Base-by-base conservation (phyloP, 257 asterid genomes). In the Solanum verrucosum region DNA sequence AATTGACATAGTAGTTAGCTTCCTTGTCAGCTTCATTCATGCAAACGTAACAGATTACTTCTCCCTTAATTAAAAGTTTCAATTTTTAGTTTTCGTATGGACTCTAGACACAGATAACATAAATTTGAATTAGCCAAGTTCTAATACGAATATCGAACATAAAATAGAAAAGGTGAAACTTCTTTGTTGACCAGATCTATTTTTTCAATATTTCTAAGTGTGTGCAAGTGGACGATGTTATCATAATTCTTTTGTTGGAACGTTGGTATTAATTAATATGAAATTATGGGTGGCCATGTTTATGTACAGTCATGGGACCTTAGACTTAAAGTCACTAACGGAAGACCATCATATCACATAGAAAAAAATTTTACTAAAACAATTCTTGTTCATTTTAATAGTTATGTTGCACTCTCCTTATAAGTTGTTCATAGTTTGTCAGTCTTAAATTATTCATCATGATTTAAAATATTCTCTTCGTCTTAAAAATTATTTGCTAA, bases 111-210 rank as follows among this genome's bases (percentile, higher is more conserved):
- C 3, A 56, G 0, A 56, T 3, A 7, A 56, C 9, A 56, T 6
- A 1, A 23, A n/a, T n/a, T 63, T 63, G 5, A 63, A 23, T 4
- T 23, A 63, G 1, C 25, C 7, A 10, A 2, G 9, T 23, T 63
- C 0, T 9, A 4, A 23, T 63, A 0, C 6, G 1, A 21, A 60
- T 21, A 21, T 9, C 1, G 0, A 63, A 9, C 0, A 9, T 0
- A 23, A 60, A 23, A 56, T 0, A 56, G 1, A 9, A 23, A 63
- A 4, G 2, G 13, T 23, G 13, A 63, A 78, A 13, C 42, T 82
- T 18, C 42, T 16, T 49, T 46, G 12, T 82, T 82, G 70, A 82
- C 85, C 29, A 49, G 18, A 44, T 82, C 5, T 82, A 78, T 40
- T 42, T 40, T 78, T 35, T 42, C 25, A 1, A 25, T 1, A n/a